Percentiles rank a stretch among this genome's conserved stretches.
These are phyloP conservation scores for Sungouiozyma intestinalis DNA, from an alignment of 805 yeast genomes.

Conservation along the genomic window DNA sequence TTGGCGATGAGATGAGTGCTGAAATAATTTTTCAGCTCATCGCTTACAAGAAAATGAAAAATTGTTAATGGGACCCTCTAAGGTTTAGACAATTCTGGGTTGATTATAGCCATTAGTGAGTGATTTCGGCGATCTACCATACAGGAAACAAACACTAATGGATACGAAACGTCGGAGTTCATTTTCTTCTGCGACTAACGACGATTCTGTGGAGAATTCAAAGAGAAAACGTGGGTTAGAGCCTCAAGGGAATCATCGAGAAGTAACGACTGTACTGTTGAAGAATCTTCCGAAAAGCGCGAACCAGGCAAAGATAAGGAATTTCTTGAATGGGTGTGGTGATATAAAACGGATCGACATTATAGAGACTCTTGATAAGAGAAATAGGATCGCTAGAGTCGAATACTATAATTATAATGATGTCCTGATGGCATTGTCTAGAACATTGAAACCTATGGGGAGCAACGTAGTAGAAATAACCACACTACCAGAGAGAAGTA, in stretches of 20 bases:
- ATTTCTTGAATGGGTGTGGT: slow-evolving; percentile 56
- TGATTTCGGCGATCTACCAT: no score
- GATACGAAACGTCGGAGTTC: neutral
- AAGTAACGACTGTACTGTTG: slow-evolving; percentile 47
- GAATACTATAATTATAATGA: slow-evolving; percentile 44
- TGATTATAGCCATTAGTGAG: no score
- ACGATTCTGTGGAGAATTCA: slow-evolving; percentile 4
- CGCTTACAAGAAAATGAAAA: no score
- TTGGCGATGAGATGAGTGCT: neutral
- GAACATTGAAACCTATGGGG: slow-evolving; percentile 39
- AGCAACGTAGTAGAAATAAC: slow-evolving; percentile 36
- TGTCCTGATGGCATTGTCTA: slow-evolving; percentile 50
- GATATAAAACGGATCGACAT: slow-evolving; percentile 31
- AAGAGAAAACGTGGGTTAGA: slow-evolving; percentile 3
- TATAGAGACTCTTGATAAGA: slow-evolving; percentile 11
- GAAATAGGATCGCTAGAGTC: slow-evolving; percentile 37
- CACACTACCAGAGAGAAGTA: slow-evolving; percentile 33
- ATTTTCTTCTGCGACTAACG: neutral
- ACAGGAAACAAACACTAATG: no score
- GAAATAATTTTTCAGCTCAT: slow-evolving; percentile 5
- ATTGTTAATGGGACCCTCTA: no score
- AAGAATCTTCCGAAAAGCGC: slow-evolving; percentile 34
- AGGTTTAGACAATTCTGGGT: no score
- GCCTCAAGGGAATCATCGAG: slow-evolving; percentile 31
- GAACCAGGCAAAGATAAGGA: slow-evolving; percentile 31